phyloP scores from a whole-genome alignment of 1,284 basidiomycete genomes.

The Phenoliferia sp. region DNA sequence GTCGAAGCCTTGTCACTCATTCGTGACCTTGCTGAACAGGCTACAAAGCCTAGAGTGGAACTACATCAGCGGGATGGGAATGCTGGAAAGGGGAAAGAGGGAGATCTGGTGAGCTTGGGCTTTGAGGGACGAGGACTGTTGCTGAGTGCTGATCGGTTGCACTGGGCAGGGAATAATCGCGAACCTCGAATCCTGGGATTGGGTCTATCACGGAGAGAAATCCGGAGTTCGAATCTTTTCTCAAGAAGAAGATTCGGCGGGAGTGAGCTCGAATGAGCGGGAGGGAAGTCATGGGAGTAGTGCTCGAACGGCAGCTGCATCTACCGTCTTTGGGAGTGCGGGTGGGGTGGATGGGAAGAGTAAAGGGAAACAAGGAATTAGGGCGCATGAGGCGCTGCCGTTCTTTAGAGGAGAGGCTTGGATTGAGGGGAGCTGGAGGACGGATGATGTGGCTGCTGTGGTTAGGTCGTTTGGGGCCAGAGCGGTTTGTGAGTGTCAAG shows the following conservation, averaged over 20 bases:
- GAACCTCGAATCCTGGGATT: not conserved
- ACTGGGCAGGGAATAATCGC: not conserved
- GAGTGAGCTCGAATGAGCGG: not conserved
- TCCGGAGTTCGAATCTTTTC: not conserved
- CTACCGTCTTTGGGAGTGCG: too few species aligned
- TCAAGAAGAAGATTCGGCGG: not conserved
- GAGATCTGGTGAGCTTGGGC: not conserved
- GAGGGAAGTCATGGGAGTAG: not conserved
- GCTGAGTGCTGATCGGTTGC: not conserved
- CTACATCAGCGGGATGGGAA: too few species aligned
- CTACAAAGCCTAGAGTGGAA: not conserved
- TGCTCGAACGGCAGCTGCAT: not conserved
- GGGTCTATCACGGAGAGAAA: not conserved
- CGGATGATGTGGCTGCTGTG: conserved; percentile 20
- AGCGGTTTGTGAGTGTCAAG: not conserved
- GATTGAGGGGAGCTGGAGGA: conserved; percentile 23
- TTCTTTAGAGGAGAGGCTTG: conserved; percentile 27
- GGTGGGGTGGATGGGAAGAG: not conserved
- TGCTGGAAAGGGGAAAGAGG: not conserved
- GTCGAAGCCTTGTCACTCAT: not conserved
- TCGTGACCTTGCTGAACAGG: not conserved
- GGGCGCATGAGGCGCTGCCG: conserved; percentile 24
- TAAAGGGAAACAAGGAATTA: conserved; percentile 4
- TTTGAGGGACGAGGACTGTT: not conserved
- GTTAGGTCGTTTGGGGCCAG: not conserved